Evolutionary conservation across 345 rosid species (phyloP).

Genomic region (Salix arbutifolia): DNA sequence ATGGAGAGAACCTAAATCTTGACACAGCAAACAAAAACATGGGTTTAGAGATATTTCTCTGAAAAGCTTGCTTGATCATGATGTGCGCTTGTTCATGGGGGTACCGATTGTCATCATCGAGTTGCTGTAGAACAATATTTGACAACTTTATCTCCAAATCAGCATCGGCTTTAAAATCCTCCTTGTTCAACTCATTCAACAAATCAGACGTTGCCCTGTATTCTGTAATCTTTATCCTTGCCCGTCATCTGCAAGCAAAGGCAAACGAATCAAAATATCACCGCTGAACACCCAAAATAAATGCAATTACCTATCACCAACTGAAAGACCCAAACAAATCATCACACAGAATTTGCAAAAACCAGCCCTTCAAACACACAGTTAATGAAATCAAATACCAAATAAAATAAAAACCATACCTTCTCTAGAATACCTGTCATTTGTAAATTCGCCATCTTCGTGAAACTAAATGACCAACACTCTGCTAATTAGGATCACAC

Average conservation of each 20-base stretch:
- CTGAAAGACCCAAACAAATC: not conserved
- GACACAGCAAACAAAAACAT: no score
- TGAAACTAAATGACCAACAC: not conserved
- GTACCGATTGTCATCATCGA: no score
- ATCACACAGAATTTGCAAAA: not conserved
- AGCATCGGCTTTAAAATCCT: no score
- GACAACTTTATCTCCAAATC: no score
- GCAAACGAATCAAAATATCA: not conserved
- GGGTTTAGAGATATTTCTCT: no score
- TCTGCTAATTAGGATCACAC: not conserved
- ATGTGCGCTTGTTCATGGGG: no score
- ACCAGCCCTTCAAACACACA: not conserved
- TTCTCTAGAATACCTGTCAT: constrained; percentile 84
- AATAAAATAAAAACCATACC: constrained; percentile 42
- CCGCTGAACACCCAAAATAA: not conserved
- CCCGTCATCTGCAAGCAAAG: constrained; percentile 86
- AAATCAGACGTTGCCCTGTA: constrained; percentile 99
- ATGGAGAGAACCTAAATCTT: no score
- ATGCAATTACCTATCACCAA: not conserved
- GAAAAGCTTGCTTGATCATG: no score
- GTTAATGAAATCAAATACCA: not conserved
- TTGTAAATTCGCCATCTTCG: constrained; percentile 77
- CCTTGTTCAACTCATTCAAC: constrained; percentile 88
- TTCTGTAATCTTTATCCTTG: constrained; percentile 91
- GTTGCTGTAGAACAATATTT: no score